Percentiles rank a stretch among this genome's conserved stretches.
Evolutionary conservation across 345 rosid species (phyloP).

Genomic region (Heritiera fomes): DNA sequence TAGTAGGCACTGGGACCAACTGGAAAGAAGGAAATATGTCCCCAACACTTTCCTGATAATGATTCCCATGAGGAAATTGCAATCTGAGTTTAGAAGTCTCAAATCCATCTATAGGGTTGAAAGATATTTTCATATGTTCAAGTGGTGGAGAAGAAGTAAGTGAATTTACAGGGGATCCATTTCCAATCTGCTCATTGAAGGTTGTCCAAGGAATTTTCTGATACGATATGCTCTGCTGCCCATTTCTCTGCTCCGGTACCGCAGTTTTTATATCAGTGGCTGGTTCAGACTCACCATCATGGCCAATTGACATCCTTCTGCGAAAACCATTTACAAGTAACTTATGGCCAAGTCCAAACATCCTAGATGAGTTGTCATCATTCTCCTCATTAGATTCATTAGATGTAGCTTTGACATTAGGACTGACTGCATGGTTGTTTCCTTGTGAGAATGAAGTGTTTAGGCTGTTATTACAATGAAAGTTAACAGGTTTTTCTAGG

Average conservation of each 20-base stretch:
- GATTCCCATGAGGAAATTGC: constrained; percentile 59
- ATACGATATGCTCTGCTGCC: constrained; percentile 27
- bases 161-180: constrained; percentile 43
- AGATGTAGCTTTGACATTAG: constrained; percentile 31
- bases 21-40: constrained; percentile 83
- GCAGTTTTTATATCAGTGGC: constrained; percentile 35
- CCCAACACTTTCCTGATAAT: constrained; percentile 35
- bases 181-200: constrained; percentile 40
- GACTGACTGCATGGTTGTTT: constrained; percentile 31
- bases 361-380: constrained; percentile 44
- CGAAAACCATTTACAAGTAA: constrained; percentile 60
- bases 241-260: constrained; percentile 37
- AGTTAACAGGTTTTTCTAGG: constrained; percentile 27
- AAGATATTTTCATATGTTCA: constrained; percentile 87
- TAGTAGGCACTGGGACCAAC: constrained; percentile 70
- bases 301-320: constrained; percentile 45
- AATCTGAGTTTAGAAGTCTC: constrained; percentile 71
- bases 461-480: constrained; percentile 31
- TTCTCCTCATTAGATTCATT: constrained; percentile 35
- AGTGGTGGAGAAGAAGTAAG: constrained; percentile 83
- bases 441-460: constrained; percentile 30
- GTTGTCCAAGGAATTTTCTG: constrained; percentile 29
- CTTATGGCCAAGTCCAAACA: constrained; percentile 66
- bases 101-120: constrained; percentile 61
- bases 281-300: constrained; percentile 42